These are phyloP conservation scores for Neonectria hederae DNA, from an alignment of 2,329 filamentous ascomycete genomes.

Conservation along the genomic window DNA sequence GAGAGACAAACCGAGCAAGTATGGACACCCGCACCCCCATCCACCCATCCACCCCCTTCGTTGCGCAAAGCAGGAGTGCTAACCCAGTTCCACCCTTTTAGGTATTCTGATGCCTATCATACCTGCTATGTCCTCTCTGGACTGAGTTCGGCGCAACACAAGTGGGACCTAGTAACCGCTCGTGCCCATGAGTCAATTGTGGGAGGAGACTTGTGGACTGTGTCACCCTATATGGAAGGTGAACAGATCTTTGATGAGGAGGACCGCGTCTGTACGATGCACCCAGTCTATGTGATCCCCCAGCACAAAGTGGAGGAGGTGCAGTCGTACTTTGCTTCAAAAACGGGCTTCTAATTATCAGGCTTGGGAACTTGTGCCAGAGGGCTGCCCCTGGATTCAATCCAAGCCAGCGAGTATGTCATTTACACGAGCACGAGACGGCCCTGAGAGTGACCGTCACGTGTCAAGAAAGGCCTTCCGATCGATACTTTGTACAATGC, in stretches of 20 bases:
- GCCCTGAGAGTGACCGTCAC: constrained; percentile 11
- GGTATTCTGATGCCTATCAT: constrained; percentile 87
- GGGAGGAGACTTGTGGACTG: constrained; percentile 56
- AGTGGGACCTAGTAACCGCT: constrained; percentile 58
- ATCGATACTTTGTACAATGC: background rate
- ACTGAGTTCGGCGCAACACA: constrained; percentile 82
- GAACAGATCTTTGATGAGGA: constrained; percentile 74
- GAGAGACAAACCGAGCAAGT: constrained; percentile 93
- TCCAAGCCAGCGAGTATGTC: background rate
- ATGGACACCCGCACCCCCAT: constrained; percentile 48
- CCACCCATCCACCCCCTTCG: constrained; percentile 20
- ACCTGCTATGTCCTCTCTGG: constrained; percentile 91
- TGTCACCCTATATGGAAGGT: constrained; percentile 61
- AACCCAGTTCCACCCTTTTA: constrained; percentile 47
- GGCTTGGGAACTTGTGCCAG: background rate
- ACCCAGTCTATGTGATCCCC: constrained; percentile 88
- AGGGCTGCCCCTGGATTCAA: constrained; percentile 9
- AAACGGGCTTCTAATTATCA: constrained; percentile 62
- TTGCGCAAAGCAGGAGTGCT: constrained; percentile 15
- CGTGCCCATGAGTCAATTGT: constrained; percentile 47
- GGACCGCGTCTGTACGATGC: constrained; percentile 75
- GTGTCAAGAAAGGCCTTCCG: background rate
- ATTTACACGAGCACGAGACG: background rate
- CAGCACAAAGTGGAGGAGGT: constrained; percentile 72
- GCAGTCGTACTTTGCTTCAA: constrained; percentile 70